These are phyloP conservation scores for Hirschfeldia incana DNA, from an alignment of 345 rosid species.

Conservation along the genomic window DNA sequence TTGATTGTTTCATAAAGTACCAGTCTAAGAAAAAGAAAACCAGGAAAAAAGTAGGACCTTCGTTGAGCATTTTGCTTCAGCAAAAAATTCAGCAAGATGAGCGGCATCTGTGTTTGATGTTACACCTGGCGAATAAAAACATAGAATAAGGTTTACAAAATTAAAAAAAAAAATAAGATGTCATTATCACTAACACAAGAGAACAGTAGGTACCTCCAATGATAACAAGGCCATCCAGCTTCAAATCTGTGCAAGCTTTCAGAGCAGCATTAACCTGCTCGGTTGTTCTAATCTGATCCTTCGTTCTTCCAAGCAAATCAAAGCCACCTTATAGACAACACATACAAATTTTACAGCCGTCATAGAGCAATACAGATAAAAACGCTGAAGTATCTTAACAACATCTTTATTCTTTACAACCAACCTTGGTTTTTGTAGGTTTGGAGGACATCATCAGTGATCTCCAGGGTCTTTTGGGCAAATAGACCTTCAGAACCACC, in stretches of 20 bases:
- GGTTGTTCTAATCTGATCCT: slow-evolving; percentile 91
- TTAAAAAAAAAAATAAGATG: slow-evolving; percentile 20
- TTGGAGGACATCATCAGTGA: slow-evolving; percentile 72
- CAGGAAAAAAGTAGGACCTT: slow-evolving; percentile 49
- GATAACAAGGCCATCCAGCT: slow-evolving; percentile 92
- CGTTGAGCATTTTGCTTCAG: slow-evolving; percentile 79
- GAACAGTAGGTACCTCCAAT: slow-evolving; percentile 52
- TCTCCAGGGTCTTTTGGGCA: slow-evolving; percentile 86
- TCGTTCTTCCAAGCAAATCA: slow-evolving; percentile 91
- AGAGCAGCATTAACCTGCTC: slow-evolving; percentile 93
- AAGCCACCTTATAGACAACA: slow-evolving; percentile 64
- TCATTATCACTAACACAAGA: slow-evolving; percentile 27
- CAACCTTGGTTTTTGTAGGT: slow-evolving; percentile 98
- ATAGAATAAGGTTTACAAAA: neutral
- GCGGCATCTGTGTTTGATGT: slow-evolving; percentile 98
- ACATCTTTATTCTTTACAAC: neutral
- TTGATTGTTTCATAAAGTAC: neutral
- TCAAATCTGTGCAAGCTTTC: slow-evolving; percentile 72
- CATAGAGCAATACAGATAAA: neutral
- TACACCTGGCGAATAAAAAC: slow-evolving; percentile 54
- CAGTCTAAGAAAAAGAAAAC: neutral
- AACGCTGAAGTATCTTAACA: slow-evolving; percentile 8
- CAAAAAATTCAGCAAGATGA: slow-evolving; percentile 95
- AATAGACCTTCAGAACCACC: slow-evolving; percentile 98
- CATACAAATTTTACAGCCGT: slow-evolving; percentile 3